These are phyloP conservation scores for Colletotrichum sp. DNA, from an alignment of 2,329 filamentous ascomycete species.

Conservation along the genomic window DNA sequence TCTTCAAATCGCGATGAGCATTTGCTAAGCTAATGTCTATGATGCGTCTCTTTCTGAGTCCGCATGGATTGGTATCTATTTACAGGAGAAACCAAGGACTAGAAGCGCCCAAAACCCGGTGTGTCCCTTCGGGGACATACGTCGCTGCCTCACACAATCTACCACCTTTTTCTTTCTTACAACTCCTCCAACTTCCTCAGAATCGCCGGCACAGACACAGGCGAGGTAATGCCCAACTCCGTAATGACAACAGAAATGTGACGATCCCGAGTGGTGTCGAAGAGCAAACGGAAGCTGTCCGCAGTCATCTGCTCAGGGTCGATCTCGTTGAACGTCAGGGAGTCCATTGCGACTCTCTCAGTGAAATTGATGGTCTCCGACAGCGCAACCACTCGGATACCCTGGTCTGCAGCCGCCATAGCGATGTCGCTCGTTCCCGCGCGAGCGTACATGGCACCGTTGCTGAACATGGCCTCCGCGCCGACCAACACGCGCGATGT, in stretches of 20 bases:
- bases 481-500: conserved; percentile 82
- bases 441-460: conserved; percentile 87
- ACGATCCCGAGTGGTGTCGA: conserved; percentile 88
- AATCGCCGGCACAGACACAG: conserved; percentile 78
- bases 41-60: neutral
- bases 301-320: conserved; percentile 71
- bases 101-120: neutral
- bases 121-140: neutral
- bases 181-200: conserved; percentile 63
- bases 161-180: conserved; percentile 31
- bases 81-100: neutral
- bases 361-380: conserved; percentile 96
- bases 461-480: conserved; percentile 94
- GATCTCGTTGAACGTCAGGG: conserved; percentile 93
- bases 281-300: conserved; percentile 71
- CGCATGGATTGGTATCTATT: conserved; percentile 16
- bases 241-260: conserved; percentile 90
- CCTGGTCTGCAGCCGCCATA: conserved; percentile 77
- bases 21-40: neutral
- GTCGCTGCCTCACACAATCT: neutral
- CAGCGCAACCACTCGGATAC: conserved; percentile 84
- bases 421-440: conserved; percentile 88
- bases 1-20: neutral
- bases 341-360: conserved; percentile 85
- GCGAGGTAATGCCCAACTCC: conserved; percentile 86